These are phyloP conservation scores for Tuber umbilicatum DNA, from an alignment of 495 filamentous ascomycete genomes.

Conservation along the genomic window DNA sequence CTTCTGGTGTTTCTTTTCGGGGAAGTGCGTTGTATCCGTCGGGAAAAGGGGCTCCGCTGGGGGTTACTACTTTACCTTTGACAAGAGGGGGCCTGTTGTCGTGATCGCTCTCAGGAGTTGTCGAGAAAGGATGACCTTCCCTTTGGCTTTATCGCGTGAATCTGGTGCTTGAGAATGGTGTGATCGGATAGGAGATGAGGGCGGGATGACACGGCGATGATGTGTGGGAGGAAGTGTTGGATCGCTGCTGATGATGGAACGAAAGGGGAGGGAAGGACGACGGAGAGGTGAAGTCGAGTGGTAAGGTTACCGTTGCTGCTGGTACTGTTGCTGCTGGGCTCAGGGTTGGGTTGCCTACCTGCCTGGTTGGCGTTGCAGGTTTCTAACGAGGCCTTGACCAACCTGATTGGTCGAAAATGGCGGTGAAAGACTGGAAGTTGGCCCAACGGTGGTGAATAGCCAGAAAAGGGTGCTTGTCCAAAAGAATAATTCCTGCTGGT, in stretches of 20 bases:
- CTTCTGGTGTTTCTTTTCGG: constrained; percentile 15
- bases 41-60: constrained; percentile 28
- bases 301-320: constrained; percentile 11
- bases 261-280: constrained; percentile 24
- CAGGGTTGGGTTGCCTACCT: constrained; percentile 24
- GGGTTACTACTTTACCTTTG: constrained; percentile 15
- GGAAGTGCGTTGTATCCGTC: constrained; percentile 16
- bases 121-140: constrained; percentile 6
- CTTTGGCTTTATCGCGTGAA: constrained; percentile 4
- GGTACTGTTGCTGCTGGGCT: neutral
- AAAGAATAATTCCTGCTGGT: neutral
- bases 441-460: constrained; percentile 34
- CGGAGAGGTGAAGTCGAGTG: constrained; percentile 34
- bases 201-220: constrained; percentile 19
- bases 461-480: constrained; percentile 8
- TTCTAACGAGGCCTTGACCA: constrained; percentile 25
- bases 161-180: constrained; percentile 1
- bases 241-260: constrained; percentile 21
- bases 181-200: constrained; percentile 11
- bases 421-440: constrained; percentile 24
- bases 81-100: constrained; percentile 29
- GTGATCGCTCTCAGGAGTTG: constrained; percentile 3
- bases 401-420: constrained; percentile 37
- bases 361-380: constrained; percentile 20
- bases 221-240: constrained; percentile 14